These are phyloP conservation scores for Volvox carteri DNA, from an alignment of 163 green algal species.

Conservation along the genomic window DNA sequence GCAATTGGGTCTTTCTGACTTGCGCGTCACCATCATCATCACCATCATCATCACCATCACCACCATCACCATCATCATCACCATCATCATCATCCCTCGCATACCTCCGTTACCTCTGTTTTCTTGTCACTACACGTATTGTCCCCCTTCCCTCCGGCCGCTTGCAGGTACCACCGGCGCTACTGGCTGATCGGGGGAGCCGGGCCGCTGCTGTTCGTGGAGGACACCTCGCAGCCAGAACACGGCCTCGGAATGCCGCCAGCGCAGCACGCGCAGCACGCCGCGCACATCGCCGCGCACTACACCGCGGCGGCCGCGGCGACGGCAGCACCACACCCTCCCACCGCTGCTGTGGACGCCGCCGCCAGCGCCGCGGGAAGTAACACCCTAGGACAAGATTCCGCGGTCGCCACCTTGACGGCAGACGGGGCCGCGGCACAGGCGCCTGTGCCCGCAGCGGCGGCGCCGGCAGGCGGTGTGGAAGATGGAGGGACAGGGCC, in stretches of 20 bases:
- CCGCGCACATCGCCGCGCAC: neutral
- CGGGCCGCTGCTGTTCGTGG: conserved; percentile 37
- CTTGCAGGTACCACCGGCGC: conserved; percentile 48
- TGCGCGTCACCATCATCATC: too few relatives aligned
- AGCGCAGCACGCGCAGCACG: conserved; percentile 2
- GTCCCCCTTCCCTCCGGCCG: too few relatives aligned
- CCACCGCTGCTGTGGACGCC: neutral
- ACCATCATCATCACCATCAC: too few relatives aligned
- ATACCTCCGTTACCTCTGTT: too few relatives aligned
- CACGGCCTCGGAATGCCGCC: conserved; percentile 35
- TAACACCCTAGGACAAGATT: neutral
- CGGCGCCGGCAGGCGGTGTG: neutral
- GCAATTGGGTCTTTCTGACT: too few relatives aligned
- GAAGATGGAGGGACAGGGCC: too few relatives aligned
- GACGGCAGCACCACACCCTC: neutral
- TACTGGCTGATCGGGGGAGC: conserved; percentile 44
- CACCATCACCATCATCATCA: too few relatives aligned
- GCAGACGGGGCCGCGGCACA: neutral
- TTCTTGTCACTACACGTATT: too few relatives aligned
- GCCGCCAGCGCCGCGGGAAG: neutral
- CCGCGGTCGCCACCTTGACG: neutral
- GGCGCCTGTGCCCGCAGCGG: neutral
- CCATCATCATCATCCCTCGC: too few relatives aligned
- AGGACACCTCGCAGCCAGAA: conserved; percentile 35
- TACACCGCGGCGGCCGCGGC: neutral